Evolutionary conservation across 2,329 filamentous ascomycete genomes (phyloP).

Genomic region (Chalaropsis ovoidea): DNA sequence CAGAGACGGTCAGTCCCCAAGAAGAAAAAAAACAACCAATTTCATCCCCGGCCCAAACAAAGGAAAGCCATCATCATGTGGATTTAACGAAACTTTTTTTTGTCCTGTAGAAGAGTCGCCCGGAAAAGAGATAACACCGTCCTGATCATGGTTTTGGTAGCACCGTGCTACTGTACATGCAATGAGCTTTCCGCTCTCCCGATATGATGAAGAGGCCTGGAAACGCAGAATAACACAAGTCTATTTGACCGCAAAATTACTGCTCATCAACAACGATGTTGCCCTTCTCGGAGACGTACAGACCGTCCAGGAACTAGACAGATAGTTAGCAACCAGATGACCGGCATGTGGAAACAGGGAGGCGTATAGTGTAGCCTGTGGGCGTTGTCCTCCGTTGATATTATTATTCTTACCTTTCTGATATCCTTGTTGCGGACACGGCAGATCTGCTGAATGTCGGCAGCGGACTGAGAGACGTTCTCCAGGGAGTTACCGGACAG

Average conservation of each 20-base stretch:
- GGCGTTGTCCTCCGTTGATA: background rate
- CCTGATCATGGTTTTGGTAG: constrained; percentile 33
- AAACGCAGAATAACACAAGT: constrained; percentile 47
- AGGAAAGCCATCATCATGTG: constrained; percentile 22
- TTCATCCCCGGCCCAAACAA: constrained; percentile 20
- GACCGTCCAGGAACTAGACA: constrained; percentile 89
- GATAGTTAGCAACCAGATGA: constrained; percentile 27
- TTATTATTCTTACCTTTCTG: constrained; percentile 62
- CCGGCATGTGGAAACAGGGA: background rate
- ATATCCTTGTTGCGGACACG: constrained; percentile 99
- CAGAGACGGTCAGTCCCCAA: constrained; percentile 2
- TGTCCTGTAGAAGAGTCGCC: constrained; percentile 25
- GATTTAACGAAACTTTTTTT: constrained; percentile 27
- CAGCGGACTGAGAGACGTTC: constrained; percentile 92
- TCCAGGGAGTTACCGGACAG: constrained; percentile 91
- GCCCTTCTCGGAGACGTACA: constrained; percentile 98
- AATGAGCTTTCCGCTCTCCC: constrained; percentile 53
- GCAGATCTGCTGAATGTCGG: constrained; percentile 99
- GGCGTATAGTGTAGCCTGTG: no score
- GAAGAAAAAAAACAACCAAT: constrained; percentile 15
- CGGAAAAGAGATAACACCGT: constrained; percentile 28
- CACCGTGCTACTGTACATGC: constrained; percentile 50
- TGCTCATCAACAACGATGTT: constrained; percentile 73
- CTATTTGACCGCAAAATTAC: constrained; percentile 35
- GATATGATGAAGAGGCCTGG: constrained; percentile 40